phyloP scores from a whole-genome alignment of 83 land plant species.

The Picea abies region DNA sequence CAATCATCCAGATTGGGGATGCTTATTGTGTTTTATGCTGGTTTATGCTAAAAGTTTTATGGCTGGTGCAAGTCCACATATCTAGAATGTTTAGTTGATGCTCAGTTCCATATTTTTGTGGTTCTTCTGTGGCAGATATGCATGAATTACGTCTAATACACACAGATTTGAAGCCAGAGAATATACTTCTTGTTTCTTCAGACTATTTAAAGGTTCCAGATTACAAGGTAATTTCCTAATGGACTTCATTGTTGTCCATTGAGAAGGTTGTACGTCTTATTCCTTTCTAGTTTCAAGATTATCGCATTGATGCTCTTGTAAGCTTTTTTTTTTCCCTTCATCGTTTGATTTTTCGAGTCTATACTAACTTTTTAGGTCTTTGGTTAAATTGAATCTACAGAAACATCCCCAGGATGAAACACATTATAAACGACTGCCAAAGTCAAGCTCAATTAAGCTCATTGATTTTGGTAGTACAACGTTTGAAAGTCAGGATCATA shows the following conservation, averaged over 20 bases:
- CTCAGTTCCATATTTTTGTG: not conserved
- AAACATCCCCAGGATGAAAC: constrained; percentile 37
- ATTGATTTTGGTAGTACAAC: constrained; percentile 83
- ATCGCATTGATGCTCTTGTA: not conserved
- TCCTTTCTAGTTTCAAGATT: too few species aligned
- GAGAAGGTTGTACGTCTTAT: not conserved
- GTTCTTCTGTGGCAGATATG: constrained; percentile 47
- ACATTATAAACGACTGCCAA: constrained; percentile 54
- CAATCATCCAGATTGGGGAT: not conserved
- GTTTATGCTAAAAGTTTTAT: not conserved
- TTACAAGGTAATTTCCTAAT: constrained; percentile 31
- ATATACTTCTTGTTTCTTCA: constrained; percentile 64
- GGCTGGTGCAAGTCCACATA: not conserved
- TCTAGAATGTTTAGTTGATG: not conserved
- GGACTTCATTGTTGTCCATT: not conserved
- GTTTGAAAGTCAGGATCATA: constrained; percentile 59
- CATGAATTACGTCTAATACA: constrained; percentile 59
- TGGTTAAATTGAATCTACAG: constrained; percentile 12
- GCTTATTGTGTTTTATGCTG: not conserved
- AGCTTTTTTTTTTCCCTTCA: not conserved
- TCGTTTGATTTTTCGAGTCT: not conserved
- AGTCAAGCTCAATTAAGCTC: constrained; percentile 70
- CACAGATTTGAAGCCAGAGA: constrained; percentile 69
- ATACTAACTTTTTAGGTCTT: not conserved
- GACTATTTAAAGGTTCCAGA: constrained; percentile 50